Evolutionary conservation across 176 grass and related monocot species (phyloP).

Genomic region (Triticum turgidum): DNA sequence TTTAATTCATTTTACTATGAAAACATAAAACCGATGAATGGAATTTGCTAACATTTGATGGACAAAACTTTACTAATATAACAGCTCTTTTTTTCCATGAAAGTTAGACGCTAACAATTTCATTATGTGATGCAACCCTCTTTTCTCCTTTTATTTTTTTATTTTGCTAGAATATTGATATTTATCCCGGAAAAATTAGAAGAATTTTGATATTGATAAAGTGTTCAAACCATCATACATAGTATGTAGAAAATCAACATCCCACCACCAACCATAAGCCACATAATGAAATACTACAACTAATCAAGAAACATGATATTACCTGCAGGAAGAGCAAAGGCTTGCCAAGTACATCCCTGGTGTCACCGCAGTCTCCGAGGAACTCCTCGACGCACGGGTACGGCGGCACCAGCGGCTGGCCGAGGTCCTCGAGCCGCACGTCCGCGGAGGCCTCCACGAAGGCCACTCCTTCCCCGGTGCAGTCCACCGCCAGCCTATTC

Average conservation of each 20-base stretch:
- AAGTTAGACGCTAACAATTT: not conserved
- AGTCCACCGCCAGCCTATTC: not conserved
- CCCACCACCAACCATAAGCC: too few species aligned
- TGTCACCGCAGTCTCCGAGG: not conserved
- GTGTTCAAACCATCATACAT: not conserved
- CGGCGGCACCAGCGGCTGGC: not conserved
- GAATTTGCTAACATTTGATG: not conserved
- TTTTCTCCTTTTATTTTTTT: too few species aligned
- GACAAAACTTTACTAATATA: not conserved
- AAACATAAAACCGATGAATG: too few species aligned
- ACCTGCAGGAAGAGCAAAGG: constrained; percentile 6
- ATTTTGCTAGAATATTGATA: too few species aligned
- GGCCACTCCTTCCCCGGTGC: not conserved
- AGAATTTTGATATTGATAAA: not conserved
- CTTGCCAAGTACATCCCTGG: not conserved
- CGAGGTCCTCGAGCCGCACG: not conserved
- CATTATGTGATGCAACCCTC: too few species aligned
- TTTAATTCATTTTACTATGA: too few species aligned
- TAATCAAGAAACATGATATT: too few species aligned
- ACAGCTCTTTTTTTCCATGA: not conserved
- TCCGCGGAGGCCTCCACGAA: not conserved
- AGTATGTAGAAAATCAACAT: too few species aligned
- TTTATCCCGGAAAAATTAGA: too few species aligned
- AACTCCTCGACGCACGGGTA: constrained; percentile 5
- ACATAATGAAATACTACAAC: too few species aligned